Conservation (phyloP, 768 basidiomycete genomes). For the Calocera cornea region DNA sequence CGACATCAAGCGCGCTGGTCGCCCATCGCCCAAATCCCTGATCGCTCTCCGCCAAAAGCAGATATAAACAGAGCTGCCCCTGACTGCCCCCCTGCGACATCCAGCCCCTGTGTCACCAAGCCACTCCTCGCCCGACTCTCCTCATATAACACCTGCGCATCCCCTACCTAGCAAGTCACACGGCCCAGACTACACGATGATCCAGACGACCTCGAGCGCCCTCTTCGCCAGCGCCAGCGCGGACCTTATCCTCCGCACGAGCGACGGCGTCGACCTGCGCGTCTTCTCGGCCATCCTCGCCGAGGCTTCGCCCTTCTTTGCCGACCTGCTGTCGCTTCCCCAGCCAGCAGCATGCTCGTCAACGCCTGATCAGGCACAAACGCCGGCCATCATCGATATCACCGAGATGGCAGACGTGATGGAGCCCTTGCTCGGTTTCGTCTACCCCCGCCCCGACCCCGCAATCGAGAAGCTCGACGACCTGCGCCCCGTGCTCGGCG, state of each 20-base stretch:
- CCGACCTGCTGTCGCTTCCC: conserved; percentile 53
- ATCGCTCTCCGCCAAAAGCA: too few species aligned
- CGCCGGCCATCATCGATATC: conserved; percentile 38
- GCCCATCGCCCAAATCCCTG: too few species aligned
- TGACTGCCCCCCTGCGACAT: background rate
- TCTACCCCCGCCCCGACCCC: conserved; percentile 52
- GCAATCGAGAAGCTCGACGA: conserved; percentile 38
- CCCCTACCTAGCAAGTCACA: background rate
- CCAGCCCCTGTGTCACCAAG: background rate
- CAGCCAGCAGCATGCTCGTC: conserved; percentile 26
- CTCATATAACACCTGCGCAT: background rate
- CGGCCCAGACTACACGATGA: background rate
- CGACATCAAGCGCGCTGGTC: background rate
- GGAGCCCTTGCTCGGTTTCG: conserved; percentile 39
- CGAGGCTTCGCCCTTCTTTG: conserved; percentile 53
- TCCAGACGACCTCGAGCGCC: background rate
- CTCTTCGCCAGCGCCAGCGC: conserved; percentile 28
- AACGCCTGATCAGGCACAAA: background rate
- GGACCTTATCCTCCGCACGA: conserved; percentile 43
- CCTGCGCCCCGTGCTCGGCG: conserved; percentile 36
- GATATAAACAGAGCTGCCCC: background rate
- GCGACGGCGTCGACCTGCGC: conserved; percentile 41
- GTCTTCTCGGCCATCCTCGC: conserved; percentile 51
- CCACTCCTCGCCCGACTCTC: background rate
- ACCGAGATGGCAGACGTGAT: conserved; percentile 37